Conservation (phyloP, 2,329 filamentous ascomycete genomes). For the Xylariaceae sp. region DNA sequence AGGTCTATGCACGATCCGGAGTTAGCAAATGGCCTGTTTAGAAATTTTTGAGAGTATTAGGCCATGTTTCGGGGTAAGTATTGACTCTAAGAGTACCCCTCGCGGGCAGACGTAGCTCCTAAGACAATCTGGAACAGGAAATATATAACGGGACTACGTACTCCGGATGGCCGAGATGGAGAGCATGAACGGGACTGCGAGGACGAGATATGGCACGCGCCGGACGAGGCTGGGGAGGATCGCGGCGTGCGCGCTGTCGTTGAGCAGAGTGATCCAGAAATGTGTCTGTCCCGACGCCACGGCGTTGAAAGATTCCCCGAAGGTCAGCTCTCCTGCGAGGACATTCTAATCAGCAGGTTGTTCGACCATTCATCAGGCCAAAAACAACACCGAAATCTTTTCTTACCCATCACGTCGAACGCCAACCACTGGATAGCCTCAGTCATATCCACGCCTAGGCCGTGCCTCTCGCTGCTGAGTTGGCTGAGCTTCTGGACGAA, state of each 20-base stretch:
- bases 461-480: slow-evolving; percentile 17
- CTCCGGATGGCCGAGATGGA: slow-evolving; percentile 23
- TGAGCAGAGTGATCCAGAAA: slow-evolving; percentile 32
- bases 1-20: no score
- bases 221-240: slow-evolving; percentile 23
- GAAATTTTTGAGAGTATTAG: no score
- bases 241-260: slow-evolving; percentile 27
- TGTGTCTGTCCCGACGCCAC: slow-evolving; percentile 26
- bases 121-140: no score
- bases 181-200: slow-evolving; percentile 24
- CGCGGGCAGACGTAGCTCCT: no score
- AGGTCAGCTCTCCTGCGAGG: slow-evolving; percentile 30
- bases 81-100: no score
- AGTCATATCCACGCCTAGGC: slow-evolving; percentile 26
- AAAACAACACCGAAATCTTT: no score
- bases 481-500: slow-evolving; percentile 33
- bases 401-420: slow-evolving; percentile 38
- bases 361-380: neutral
- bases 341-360: no score
- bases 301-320: slow-evolving; percentile 32
- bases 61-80: no score
- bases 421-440: slow-evolving; percentile 33
- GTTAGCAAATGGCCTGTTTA: no score
- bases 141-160: no score
- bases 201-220: slow-evolving; percentile 20